Evolutionary conservation across 192 early-diverging fungal species (phyloP).

Genomic region (Coemansia sp.): DNA sequence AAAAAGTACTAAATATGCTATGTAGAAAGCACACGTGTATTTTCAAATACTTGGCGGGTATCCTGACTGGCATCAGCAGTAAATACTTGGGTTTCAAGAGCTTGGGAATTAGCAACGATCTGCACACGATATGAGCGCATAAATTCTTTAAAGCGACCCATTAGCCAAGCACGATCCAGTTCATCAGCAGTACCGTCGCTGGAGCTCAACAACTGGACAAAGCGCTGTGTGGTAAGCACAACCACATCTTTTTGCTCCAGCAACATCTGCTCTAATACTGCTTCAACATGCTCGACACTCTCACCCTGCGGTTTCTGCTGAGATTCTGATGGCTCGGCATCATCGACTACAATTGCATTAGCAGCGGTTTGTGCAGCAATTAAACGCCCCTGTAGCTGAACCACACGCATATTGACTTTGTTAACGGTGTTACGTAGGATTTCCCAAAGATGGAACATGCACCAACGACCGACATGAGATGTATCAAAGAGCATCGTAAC

Average conservation of each 20-base stretch:
- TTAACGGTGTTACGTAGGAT: slow-evolving; percentile 79
- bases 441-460: slow-evolving; percentile 75
- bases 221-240: slow-evolving; percentile 68
- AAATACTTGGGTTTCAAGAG: slow-evolving; percentile 55
- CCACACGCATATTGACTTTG: slow-evolving; percentile 83
- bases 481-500: slow-evolving; percentile 73
- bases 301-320: slow-evolving; percentile 51
- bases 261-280: slow-evolving; percentile 64
- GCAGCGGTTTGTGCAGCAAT: slow-evolving; percentile 28
- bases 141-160: slow-evolving; percentile 62
- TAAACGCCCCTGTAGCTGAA: slow-evolving; percentile 38
- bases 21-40: slow-evolving; percentile 14
- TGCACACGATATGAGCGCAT: slow-evolving; percentile 59
- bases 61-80: slow-evolving; percentile 45
- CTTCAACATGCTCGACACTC: slow-evolving; percentile 58
- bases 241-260: slow-evolving; percentile 83
- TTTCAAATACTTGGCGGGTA: slow-evolving; percentile 34
- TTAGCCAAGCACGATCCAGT: slow-evolving; percentile 65
- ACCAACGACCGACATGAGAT: slow-evolving; percentile 37
- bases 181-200: slow-evolving; percentile 58
- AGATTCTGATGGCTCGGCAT: slow-evolving; percentile 20
- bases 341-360: slow-evolving; percentile 28
- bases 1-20: background rate
- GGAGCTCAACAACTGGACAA: slow-evolving; percentile 55
- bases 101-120: slow-evolving; percentile 45